phyloP scores from a whole-genome alignment of 495 filamentous ascomycete genomes.

The Apiosordaria backusii region DNA sequence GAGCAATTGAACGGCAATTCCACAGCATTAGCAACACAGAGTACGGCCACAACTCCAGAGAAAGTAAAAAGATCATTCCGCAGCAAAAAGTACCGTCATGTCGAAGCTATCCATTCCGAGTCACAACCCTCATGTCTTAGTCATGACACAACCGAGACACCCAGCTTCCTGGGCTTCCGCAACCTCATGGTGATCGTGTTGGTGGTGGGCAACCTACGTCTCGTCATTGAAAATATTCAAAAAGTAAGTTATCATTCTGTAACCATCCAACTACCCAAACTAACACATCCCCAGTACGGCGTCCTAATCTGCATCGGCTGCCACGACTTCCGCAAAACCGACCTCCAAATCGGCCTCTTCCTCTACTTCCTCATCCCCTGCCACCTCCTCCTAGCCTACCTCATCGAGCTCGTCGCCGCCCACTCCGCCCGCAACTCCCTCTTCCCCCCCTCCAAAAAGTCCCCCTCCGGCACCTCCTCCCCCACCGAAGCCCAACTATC shows the following conservation, averaged over 20 bases:
- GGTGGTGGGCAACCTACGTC: slow-evolving; percentile 85
- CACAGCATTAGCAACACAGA: background rate
- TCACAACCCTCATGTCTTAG: slow-evolving; percentile 75
- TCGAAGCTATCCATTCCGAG: slow-evolving; percentile 75
- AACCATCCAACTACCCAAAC: slow-evolving; percentile 25
- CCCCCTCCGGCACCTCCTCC: slow-evolving; percentile 39
- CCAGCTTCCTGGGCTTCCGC: slow-evolving; percentile 88
- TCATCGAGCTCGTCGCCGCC: slow-evolving; percentile 80
- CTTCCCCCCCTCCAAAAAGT: slow-evolving; percentile 54
- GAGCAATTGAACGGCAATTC: slow-evolving; percentile 2
- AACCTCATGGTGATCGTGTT: slow-evolving; percentile 95
- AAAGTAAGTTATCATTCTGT: slow-evolving; percentile 57
- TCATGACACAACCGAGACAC: slow-evolving; percentile 65
- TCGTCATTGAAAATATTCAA: slow-evolving; percentile 95
- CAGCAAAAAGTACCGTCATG: slow-evolving; percentile 73
- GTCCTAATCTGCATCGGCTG: slow-evolving; percentile 89
- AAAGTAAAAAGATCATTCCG: slow-evolving; percentile 26
- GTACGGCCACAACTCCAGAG: slow-evolving; percentile 1
- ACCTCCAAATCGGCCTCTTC: slow-evolving; percentile 68
- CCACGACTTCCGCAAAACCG: slow-evolving; percentile 78
- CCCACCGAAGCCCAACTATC: slow-evolving; percentile 55
- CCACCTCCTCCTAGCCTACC: slow-evolving; percentile 82
- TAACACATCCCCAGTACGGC: slow-evolving; percentile 62
- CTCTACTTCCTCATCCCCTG: slow-evolving; percentile 84
- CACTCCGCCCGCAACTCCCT: slow-evolving; percentile 65